Percentiles rank a stretch among this genome's conserved stretches.
Evolutionary conservation across 2,329 filamentous ascomycete species (phyloP).

Genomic region (Phialemonium atrogriseum): DNA sequence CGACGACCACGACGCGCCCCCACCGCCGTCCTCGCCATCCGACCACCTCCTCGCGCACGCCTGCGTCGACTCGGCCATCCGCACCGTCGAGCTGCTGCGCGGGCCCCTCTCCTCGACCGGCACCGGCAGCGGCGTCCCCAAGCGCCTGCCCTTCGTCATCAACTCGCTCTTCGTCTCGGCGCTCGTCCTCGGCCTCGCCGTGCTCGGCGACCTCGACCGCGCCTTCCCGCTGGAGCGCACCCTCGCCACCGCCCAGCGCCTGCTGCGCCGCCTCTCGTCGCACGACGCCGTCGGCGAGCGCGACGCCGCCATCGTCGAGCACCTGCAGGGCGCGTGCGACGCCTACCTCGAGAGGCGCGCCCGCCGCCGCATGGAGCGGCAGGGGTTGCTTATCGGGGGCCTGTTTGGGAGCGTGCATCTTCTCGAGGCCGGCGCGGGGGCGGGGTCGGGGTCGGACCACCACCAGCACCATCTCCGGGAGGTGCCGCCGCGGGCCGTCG

Average conservation of each 20-base stretch:
- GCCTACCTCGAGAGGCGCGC: conserved; percentile 13
- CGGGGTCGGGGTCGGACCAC: neutral
- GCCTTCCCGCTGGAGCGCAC: conserved; percentile 21
- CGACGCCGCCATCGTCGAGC: conserved; percentile 13
- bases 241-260: conserved; percentile 12
- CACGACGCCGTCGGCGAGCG: conserved; percentile 15
- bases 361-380: conserved; percentile 14
- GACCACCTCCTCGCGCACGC: conserved; percentile 21
- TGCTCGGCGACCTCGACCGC: conserved; percentile 34
- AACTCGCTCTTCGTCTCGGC: conserved; percentile 37
- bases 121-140: too few relatives aligned
- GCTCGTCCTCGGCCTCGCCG: conserved; percentile 32
- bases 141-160: conserved; percentile 33
- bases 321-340: conserved; percentile 16
- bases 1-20: too few relatives aligned
- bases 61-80: conserved; percentile 25
- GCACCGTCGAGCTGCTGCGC: conserved; percentile 28
- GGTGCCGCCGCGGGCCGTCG: neutral
- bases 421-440: conserved; percentile 3
- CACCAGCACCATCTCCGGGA: conserved; percentile 1
- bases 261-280: conserved; percentile 15
- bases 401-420: conserved; percentile 17
- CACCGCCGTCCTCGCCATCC: conserved; percentile 5
- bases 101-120: conserved; percentile 21
- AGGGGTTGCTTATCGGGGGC: conserved; percentile 13